Evolutionary conservation across 306 rosid genomes (phyloP).

Genomic region (Quercus gilva): DNA sequence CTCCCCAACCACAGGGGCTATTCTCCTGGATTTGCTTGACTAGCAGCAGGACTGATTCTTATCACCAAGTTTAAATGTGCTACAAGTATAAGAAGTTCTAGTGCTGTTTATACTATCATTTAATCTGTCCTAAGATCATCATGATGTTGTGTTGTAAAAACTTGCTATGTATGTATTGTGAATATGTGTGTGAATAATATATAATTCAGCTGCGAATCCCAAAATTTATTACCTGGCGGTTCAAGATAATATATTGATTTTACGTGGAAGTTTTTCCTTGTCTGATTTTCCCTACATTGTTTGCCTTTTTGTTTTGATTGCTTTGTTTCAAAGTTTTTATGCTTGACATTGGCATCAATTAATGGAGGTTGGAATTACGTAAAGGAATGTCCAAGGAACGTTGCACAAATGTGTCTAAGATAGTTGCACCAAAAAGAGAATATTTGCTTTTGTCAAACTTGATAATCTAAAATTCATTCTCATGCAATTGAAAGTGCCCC

Average conservation of each 20-base stretch:
- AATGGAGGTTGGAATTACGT: not conserved
- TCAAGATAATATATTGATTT: slow-evolving; percentile 1
- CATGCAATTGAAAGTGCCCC: not conserved
- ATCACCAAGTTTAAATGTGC: slow-evolving; percentile 20
- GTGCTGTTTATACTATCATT: slow-evolving; percentile 28
- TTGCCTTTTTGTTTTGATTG: not conserved
- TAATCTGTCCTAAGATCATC: slow-evolving; percentile 11
- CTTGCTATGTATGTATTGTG: slow-evolving; percentile 25
- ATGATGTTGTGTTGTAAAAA: slow-evolving; percentile 7
- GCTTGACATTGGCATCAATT: not conserved
- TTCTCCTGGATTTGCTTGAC: slow-evolving; percentile 29
- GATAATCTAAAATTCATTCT: not conserved
- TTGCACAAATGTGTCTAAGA: not conserved
- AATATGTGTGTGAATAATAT: slow-evolving; percentile 25
- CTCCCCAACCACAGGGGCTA: slow-evolving; percentile 15
- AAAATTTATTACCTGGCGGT: slow-evolving; percentile 4
- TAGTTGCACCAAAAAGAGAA: not conserved
- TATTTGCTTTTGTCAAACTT: not conserved
- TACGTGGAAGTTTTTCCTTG: not conserved
- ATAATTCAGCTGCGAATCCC: slow-evolving; percentile 2
- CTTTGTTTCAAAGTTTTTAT: not conserved
- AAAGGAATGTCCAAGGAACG: not conserved
- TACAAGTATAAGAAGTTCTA: slow-evolving; percentile 24
- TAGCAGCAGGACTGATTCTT: slow-evolving; percentile 22
- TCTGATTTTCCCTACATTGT: not conserved